A percentile compares a stretch with the other conserved stretches of the same genome.
Evolutionary conservation across 305 asterid genomes (phyloP).

Genomic region (Stenogyne calaminthoides): DNA sequence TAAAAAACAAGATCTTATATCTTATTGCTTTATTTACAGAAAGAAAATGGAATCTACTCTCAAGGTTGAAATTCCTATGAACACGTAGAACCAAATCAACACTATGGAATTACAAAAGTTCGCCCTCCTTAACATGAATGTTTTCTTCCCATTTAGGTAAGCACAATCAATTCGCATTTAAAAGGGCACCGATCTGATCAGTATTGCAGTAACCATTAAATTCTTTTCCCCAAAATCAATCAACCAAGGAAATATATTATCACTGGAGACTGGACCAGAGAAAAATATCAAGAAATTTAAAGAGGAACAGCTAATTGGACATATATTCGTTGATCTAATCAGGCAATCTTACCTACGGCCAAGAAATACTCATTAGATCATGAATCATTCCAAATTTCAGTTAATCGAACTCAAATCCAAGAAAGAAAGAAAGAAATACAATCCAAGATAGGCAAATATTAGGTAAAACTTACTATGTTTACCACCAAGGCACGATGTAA

Average conservation of each 20-base stretch:
- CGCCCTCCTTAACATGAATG: not conserved
- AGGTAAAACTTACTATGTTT: slow-evolving; percentile 43
- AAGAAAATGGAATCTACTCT: not conserved
- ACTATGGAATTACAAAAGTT: not conserved
- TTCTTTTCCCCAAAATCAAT: not conserved
- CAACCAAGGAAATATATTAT: not conserved
- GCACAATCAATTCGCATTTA: not conserved
- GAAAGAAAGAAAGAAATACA: not conserved
- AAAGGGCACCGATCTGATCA: not conserved
- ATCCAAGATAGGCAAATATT: not conserved
- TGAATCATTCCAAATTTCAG: slow-evolving; percentile 21
- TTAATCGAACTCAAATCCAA: not conserved
- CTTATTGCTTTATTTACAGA: not conserved
- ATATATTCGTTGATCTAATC: slow-evolving; percentile 5
- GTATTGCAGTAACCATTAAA: not conserved
- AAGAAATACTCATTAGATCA: slow-evolving; percentile 25
- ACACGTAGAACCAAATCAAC: not conserved
- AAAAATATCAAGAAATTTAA: not conserved
- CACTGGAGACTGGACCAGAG: not conserved
- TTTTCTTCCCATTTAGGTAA: not conserved
- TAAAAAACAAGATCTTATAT: not conserved
- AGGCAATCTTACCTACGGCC: not conserved
- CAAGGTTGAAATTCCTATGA: not conserved
- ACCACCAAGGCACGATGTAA: slow-evolving; percentile 45
- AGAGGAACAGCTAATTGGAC: not conserved